These are phyloP conservation scores for Irpex rosettiformis DNA, from an alignment of 1,284 basidiomycete genomes.

Conservation along the genomic window DNA sequence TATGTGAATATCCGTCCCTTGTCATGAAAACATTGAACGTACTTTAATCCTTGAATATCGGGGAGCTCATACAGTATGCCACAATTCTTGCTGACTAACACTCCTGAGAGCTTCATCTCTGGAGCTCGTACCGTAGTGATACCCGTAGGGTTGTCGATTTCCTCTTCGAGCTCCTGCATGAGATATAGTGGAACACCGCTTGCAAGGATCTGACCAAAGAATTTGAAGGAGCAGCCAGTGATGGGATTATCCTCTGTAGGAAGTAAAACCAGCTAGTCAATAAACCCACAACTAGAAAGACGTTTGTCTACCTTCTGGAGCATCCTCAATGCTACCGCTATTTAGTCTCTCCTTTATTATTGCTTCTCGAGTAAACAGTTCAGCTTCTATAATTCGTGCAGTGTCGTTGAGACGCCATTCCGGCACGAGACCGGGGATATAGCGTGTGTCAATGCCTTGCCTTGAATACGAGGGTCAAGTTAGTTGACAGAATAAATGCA, in stretches of 20 bases:
- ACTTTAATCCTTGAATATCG: slow-evolving; percentile 68
- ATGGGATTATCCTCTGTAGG: slow-evolving; percentile 45
- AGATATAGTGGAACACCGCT: slow-evolving; percentile 44
- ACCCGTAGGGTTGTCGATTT: slow-evolving; percentile 70
- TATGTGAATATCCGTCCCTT: slow-evolving; percentile 16
- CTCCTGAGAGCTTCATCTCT: slow-evolving; percentile 53
- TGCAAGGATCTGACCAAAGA: slow-evolving; percentile 60
- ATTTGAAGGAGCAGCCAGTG: slow-evolving; percentile 58
- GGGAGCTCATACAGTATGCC: slow-evolving; percentile 68
- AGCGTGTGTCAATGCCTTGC: slow-evolving; percentile 60
- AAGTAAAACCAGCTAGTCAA: neutral
- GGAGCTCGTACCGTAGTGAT: slow-evolving; percentile 54
- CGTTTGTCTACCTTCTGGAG: slow-evolving; percentile 14
- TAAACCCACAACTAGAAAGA: neutral
- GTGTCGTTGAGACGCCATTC: slow-evolving; percentile 54
- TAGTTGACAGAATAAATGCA: slow-evolving; percentile 14
- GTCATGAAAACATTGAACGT: slow-evolving; percentile 11
- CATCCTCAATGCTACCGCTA: slow-evolving; percentile 52
- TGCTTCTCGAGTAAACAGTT: slow-evolving; percentile 57
- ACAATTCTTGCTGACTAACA: slow-evolving; percentile 76
- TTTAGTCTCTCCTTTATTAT: slow-evolving; percentile 63
- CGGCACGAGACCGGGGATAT: slow-evolving; percentile 64
- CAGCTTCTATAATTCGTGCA: slow-evolving; percentile 59
- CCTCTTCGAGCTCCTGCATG: slow-evolving; percentile 68
- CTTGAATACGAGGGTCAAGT: slow-evolving; percentile 28